phyloP scores from a whole-genome alignment of 2,329 filamentous ascomycete genomes.

The Alternaria ethzedia region DNA sequence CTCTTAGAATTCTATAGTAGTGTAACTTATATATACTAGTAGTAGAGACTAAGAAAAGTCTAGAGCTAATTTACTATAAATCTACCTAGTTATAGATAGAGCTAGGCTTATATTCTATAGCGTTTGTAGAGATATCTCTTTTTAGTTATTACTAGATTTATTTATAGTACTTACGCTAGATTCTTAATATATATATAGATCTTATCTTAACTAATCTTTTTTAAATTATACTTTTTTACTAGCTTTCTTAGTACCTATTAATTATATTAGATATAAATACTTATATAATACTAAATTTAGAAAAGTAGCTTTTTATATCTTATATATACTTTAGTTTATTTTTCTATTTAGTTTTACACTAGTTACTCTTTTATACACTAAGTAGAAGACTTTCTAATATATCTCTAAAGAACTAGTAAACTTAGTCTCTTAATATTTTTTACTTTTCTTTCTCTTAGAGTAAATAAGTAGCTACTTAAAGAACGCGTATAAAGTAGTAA shows the following conservation, averaged over 20 bases:
- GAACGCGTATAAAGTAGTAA: constrained; percentile 20
- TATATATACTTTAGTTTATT: constrained; percentile 17
- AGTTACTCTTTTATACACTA: constrained; percentile 24
- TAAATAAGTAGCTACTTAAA: constrained; percentile 23
- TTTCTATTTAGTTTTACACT: constrained; percentile 14
- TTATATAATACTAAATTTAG: not conserved
- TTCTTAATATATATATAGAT: constrained; percentile 12
- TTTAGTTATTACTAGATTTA: not conserved
- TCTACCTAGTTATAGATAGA: not conserved
- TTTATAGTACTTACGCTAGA: not conserved
- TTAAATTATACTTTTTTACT: constrained; percentile 22
- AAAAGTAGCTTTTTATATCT: constrained; percentile 6
- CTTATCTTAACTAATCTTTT: constrained; percentile 18
- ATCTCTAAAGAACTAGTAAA: constrained; percentile 15
- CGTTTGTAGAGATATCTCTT: not conserved
- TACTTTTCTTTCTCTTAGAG: constrained; percentile 11
- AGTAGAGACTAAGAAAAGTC: constrained; percentile 14
- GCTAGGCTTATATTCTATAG: not conserved
- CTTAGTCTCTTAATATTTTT: constrained; percentile 20
- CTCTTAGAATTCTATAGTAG: constrained; percentile 9
- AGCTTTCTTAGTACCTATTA: constrained; percentile 22
- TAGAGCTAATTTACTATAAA: not conserved
- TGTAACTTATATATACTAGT: constrained; percentile 11
- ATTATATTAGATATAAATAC: constrained; percentile 10
- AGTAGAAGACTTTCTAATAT: constrained; percentile 23